Evolutionary conservation across 2,329 filamentous ascomycete genomes (phyloP).

Genomic region (Aspergillus bombycis): DNA sequence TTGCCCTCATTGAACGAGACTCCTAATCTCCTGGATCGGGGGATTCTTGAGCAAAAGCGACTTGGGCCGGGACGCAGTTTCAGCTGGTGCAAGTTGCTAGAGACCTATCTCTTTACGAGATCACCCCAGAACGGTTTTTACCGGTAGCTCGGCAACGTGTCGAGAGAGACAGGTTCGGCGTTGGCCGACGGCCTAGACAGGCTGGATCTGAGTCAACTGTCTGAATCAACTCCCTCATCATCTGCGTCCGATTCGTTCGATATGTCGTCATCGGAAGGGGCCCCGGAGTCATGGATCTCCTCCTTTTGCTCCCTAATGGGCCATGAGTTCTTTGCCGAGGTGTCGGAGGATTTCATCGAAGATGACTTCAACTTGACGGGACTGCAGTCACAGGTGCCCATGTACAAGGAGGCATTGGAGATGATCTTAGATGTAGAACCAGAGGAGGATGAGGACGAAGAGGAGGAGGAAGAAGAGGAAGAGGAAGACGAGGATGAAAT

Average conservation of each 20-base stretch:
- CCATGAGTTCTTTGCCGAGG: conserved; percentile 98
- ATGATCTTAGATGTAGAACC: conserved; percentile 99
- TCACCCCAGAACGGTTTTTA: conserved; percentile 12
- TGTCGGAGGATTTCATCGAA: conserved; percentile 98
- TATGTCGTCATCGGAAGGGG: conserved; percentile 51
- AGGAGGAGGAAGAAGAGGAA: conserved; percentile 68
- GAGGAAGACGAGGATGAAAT: conserved; percentile 70
- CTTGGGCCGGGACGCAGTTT: conserved; percentile 13
- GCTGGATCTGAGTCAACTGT: conserved; percentile 51
- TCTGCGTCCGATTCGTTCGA: conserved; percentile 44
- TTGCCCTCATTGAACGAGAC: neutral
- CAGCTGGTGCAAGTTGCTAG: conserved; percentile 17
- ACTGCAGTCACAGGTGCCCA: conserved; percentile 89
- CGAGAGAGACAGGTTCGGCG: conserved; percentile 48
- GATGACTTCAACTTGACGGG: conserved; percentile 99
- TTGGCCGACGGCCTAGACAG: conserved; percentile 53
- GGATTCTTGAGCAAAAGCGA: neutral
- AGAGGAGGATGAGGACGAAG: conserved; percentile 75
- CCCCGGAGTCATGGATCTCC: conserved; percentile 92
- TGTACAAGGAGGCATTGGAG: conserved; percentile 99
- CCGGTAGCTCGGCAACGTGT: conserved; percentile 46
- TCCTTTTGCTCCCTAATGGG: conserved; percentile 94
- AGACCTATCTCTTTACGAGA: conserved; percentile 17
- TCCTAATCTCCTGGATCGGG: neutral
- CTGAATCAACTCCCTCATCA: conserved; percentile 46